A percentile compares a stretch with the other conserved stretches of the same genome.
Evolutionary conservation across 2,329 filamentous ascomycete species (phyloP).

Genomic region (Phialophora tarda): DNA sequence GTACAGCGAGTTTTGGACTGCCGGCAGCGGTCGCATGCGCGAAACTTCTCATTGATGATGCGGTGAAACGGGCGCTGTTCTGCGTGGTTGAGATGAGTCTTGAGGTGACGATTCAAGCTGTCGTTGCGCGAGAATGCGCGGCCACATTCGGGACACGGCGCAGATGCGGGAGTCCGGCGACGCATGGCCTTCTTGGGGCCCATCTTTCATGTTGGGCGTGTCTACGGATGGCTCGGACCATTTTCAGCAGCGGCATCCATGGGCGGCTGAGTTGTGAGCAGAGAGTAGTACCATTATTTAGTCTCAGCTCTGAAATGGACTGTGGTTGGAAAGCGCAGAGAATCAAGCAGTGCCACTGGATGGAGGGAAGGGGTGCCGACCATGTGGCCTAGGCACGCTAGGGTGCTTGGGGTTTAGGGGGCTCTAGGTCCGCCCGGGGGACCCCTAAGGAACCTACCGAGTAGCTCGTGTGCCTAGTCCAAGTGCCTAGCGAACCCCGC

Average conservation of each 20-base stretch:
- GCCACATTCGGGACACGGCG: slow-evolving; percentile 35
- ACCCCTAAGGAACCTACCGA: background rate
- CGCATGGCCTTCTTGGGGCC: slow-evolving; percentile 27
- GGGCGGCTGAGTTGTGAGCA: background rate
- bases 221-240: background rate
- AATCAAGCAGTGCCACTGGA: background rate
- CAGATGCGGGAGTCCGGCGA: slow-evolving; percentile 32
- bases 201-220: slow-evolving; percentile 15
- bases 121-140: slow-evolving; percentile 34
- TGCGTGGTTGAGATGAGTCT: slow-evolving; percentile 27
- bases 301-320: background rate
- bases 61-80: slow-evolving; percentile 34
- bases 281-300: background rate
- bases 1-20: slow-evolving; percentile 35
- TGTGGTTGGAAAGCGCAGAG: background rate
- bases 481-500: background rate
- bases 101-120: slow-evolving; percentile 34
- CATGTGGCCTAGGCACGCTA: background rate
- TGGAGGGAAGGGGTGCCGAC: background rate
- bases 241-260: slow-evolving; percentile 1
- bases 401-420: background rate
- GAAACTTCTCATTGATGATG: slow-evolving; percentile 36
- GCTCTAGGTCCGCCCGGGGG: background rate
- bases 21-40: slow-evolving; percentile 33
- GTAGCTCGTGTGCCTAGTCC: background rate